These are phyloP conservation scores for Oryza longistaminata DNA, from an alignment of 176 grass and related monocot species.

Conservation along the genomic window DNA sequence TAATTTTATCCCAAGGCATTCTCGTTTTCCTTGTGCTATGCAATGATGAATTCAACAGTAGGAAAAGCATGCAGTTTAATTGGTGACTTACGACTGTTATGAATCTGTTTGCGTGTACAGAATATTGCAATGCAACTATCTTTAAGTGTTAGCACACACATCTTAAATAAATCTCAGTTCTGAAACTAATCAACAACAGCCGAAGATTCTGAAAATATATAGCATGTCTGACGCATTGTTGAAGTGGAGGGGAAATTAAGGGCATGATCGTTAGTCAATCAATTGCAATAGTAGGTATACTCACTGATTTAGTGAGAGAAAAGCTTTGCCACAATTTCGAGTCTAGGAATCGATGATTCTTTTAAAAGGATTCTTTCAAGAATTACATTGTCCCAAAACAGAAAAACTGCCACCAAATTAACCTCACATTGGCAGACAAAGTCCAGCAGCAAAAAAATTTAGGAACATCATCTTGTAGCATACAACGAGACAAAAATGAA, in stretches of 20 bases:
- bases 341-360: not conserved
- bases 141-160: not conserved
- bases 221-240: not conserved
- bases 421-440: not conserved
- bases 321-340: not conserved
- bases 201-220: not conserved
- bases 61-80: not conserved
- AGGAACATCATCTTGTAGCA: not conserved
- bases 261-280: not conserved
- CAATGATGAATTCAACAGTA: slow-evolving; percentile 6
- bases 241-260: not conserved
- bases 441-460: not conserved
- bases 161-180: not conserved
- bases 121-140: not conserved
- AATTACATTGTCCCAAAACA: not conserved
- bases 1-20: not conserved
- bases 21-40: slow-evolving; percentile 1
- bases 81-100: not conserved
- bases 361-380: not conserved
- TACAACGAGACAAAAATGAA: not conserved
- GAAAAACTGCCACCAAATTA: not conserved
- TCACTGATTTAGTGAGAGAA: not conserved
- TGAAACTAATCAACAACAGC: slow-evolving; percentile 9
- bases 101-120: not conserved
- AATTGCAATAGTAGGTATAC: not conserved